These are phyloP conservation scores for Dovyalis caffra DNA, from an alignment of 345 rosid genomes.

Conservation along the genomic window DNA sequence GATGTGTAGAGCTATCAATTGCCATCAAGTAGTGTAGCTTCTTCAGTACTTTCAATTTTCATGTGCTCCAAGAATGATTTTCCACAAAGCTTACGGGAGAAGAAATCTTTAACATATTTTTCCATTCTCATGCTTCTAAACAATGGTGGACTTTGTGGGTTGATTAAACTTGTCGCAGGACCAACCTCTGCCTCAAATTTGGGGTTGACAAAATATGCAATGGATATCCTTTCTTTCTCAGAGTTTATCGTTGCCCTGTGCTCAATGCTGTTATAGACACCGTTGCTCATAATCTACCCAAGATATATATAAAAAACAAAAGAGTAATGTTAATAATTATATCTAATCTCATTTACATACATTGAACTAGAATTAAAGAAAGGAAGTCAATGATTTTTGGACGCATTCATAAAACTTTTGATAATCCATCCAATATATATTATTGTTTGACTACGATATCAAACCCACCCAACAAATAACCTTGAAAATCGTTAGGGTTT, in stretches of 20 bases:
- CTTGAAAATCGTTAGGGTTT: neutral
- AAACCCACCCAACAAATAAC: too few species aligned
- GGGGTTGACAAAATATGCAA: conserved; percentile 28
- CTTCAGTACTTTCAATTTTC: conserved; percentile 7
- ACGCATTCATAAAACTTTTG: too few species aligned
- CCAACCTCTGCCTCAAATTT: conserved; percentile 29
- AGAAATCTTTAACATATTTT: conserved; percentile 16
- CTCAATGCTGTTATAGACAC: conserved; percentile 32
- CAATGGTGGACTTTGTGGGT: conserved; percentile 23
- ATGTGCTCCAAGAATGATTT: conserved; percentile 22
- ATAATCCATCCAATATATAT: too few species aligned
- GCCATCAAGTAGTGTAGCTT: too few species aligned
- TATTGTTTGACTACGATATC: too few species aligned
- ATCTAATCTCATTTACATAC: too few species aligned
- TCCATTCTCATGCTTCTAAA: conserved; percentile 16
- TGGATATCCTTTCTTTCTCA: conserved; percentile 21
- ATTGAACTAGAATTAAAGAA: too few species aligned
- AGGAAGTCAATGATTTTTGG: too few species aligned
- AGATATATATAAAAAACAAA: neutral
- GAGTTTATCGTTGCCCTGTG: conserved; percentile 28
- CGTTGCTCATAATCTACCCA: conserved; percentile 34
- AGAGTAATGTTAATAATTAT: neutral
- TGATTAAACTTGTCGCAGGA: conserved; percentile 19
- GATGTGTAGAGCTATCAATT: too few species aligned
- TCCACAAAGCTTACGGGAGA: conserved; percentile 15